Evolutionary conservation across 2,329 filamentous ascomycete genomes (phyloP).

Genomic region (Simplicillium aogashimaense): DNA sequence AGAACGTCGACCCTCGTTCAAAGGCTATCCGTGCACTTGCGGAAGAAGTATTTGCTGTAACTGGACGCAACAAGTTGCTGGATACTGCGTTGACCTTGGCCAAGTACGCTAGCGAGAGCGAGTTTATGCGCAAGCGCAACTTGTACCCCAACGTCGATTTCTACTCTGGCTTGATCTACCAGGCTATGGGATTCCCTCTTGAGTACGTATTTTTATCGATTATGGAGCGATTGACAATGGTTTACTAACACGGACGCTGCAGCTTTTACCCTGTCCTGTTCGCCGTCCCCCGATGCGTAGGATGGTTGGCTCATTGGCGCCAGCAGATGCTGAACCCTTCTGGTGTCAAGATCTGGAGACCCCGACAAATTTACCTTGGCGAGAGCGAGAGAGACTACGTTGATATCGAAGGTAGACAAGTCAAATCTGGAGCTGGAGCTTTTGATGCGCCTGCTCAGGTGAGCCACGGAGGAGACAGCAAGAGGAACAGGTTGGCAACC

Average conservation of each 20-base stretch:
- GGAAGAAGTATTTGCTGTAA: conserved; percentile 38
- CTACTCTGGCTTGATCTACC: conserved; percentile 41
- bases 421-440: conserved; percentile 17
- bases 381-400: conserved; percentile 33
- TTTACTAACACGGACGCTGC: conserved; percentile 3
- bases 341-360: conserved; percentile 41
- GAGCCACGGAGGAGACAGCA: conserved; percentile 30
- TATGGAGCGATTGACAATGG: neutral
- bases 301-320: conserved; percentile 42
- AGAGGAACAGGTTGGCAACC: conserved; percentile 27
- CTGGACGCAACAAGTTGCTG: conserved; percentile 38
- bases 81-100: conserved; percentile 36
- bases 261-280: conserved; percentile 41
- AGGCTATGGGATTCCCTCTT: conserved; percentile 41
- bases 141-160: conserved; percentile 43
- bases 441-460: conserved; percentile 26
- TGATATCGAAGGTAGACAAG: conserved; percentile 21
- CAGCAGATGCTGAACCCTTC: conserved; percentile 35
- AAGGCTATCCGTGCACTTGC: conserved; percentile 38
- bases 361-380: conserved; percentile 37
- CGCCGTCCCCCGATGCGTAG: conserved; percentile 38
- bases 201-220: conserved; percentile 19
- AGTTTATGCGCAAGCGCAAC: conserved; percentile 38
- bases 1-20: conserved; percentile 42
- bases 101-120: conserved; percentile 32